Base-by-base conservation (phyloP, 2,329 filamentous ascomycete genomes). In the Claviceps sp. region DNA sequence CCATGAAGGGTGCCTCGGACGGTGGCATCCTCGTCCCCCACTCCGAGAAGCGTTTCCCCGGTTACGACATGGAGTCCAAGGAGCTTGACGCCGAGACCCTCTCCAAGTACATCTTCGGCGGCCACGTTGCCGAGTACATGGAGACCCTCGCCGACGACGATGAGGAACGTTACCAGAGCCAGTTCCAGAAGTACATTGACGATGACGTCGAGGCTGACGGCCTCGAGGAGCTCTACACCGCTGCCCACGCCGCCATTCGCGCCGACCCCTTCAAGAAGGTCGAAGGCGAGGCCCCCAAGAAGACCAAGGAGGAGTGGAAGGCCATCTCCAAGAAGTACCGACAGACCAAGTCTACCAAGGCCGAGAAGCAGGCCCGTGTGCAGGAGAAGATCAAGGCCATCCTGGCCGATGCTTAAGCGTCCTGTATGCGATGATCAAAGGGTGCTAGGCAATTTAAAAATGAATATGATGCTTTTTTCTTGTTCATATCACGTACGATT, bases 91-190 rank as follows among this genome's bases (percentile, higher is more conserved):
- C 89, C 67, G 93, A 98, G 74, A 86, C 82, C 62, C 88, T 98
- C 70, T 89, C 91, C 82, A 95, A 90, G 81, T 98, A 98, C 86
- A 98, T 98, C 81, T 91, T 88, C 74, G 93, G 81, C 69, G 91
- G 93, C 57, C 93, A 98, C 83, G 88, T 98, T 60, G 90, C 91
- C 63, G 93, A 98, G 84, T 98, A 98, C 85, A 98, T 98, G 93
- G 93, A 98, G 85, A 93, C 86, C 55, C 87, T 98, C 60, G 93
- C 93, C 75, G 93, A 98, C 67, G 93, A 98, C 71, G 93, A 98
- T 70, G 93, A 98, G 87, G 93, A 98, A 84, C 90, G 93, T 71
- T 98, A 89, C 88, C 91, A 91, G 82, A 84, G 82, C 65, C 93
- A 98, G 81, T 98, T 98, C 86, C 79, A 84, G 73, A 85, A 93